phyloP scores from a whole-genome alignment of 2,329 filamentous ascomycete species.

The Graphilbum fragrans region DNA sequence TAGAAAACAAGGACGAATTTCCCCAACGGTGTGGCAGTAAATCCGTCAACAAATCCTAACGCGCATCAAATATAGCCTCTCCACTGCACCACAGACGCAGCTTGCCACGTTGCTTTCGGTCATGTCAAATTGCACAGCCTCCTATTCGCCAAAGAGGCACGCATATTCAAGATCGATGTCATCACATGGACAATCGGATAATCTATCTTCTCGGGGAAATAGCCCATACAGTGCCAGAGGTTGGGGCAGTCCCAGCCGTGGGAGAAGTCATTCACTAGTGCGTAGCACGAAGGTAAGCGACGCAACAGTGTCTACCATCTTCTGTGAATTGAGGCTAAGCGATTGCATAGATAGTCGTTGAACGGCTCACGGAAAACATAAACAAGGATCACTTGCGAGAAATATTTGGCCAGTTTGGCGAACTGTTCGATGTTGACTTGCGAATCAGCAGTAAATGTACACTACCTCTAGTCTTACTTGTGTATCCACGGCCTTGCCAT shows the following conservation, averaged over 20 bases:
- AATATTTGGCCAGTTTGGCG: slow-evolving; percentile 82
- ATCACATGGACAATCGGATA: slow-evolving; percentile 1
- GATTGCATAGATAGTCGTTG: slow-evolving; percentile 67
- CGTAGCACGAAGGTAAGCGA: slow-evolving; percentile 40
- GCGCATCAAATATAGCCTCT: too few relatives aligned
- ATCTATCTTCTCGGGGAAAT: slow-evolving; percentile 21
- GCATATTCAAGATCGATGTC: too few relatives aligned
- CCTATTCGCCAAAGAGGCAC: too few relatives aligned
- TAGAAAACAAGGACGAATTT: too few relatives aligned
- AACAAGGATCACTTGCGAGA: slow-evolving; percentile 79
- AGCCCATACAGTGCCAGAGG: slow-evolving; percentile 20
- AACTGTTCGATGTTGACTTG: slow-evolving; percentile 76
- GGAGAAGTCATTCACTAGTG: slow-evolving; percentile 20
- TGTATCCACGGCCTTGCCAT: too few relatives aligned
- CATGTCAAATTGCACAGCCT: too few relatives aligned
- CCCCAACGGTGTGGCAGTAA: too few relatives aligned
- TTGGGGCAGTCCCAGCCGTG: slow-evolving; percentile 10
- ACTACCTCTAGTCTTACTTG: slow-evolving; percentile 14
- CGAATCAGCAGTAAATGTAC: slow-evolving; percentile 79
- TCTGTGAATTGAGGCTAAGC: background rate
- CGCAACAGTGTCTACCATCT: slow-evolving; percentile 6
- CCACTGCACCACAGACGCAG: too few relatives aligned
- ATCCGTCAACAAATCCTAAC: too few relatives aligned
- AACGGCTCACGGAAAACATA: slow-evolving; percentile 91
- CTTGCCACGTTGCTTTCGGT: too few relatives aligned